Evolutionary conservation across 129 eudicot genomes (phyloP).

Genomic region (Arctium lappa): DNA sequence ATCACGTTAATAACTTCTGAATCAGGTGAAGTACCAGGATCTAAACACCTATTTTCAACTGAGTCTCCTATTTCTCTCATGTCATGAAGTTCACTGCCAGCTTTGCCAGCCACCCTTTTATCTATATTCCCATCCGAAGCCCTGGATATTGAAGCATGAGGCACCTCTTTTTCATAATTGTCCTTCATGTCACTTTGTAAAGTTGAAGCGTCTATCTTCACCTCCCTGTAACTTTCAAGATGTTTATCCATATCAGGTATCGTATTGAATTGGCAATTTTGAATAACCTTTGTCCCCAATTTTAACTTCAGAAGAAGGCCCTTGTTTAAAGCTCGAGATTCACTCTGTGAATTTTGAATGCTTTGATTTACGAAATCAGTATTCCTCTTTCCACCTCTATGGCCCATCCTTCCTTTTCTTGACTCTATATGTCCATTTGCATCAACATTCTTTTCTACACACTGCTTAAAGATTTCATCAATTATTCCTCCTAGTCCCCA

Average conservation of each 20-base stretch:
- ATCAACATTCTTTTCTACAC: constrained; percentile 15
- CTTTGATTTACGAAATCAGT: constrained; percentile 18
- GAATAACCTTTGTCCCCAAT: constrained; percentile 41
- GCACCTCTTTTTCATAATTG: constrained; percentile 30
- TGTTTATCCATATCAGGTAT: constrained; percentile 29
- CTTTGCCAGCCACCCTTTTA: constrained; percentile 9
- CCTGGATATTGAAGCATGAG: not conserved
- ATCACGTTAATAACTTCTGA: constrained; percentile 79
- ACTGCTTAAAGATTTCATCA: constrained; percentile 32
- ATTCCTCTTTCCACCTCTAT: constrained; percentile 26
- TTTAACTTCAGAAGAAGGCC: constrained; percentile 61
- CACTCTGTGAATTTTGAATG: constrained; percentile 27
- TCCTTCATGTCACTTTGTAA: constrained; percentile 12
- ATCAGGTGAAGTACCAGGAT: constrained; percentile 91
- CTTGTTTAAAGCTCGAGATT: constrained; percentile 34
- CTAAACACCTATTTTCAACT: constrained; percentile 43
- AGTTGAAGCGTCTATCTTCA: constrained; percentile 23
- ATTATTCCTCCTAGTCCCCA: constrained; percentile 62
- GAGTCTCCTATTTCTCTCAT: constrained; percentile 31
- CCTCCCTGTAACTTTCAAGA: constrained; percentile 24
- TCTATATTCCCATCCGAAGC: constrained; percentile 26
- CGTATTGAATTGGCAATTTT: constrained; percentile 28
- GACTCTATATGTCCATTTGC: constrained; percentile 17
- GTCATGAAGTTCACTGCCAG: constrained; percentile 15
- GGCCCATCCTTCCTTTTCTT: constrained; percentile 20